A percentile compares a stretch with the other conserved stretches of the same genome.
Conservation (phyloP, 306 rosid genomes). For the Lablab purpureus region DNA sequence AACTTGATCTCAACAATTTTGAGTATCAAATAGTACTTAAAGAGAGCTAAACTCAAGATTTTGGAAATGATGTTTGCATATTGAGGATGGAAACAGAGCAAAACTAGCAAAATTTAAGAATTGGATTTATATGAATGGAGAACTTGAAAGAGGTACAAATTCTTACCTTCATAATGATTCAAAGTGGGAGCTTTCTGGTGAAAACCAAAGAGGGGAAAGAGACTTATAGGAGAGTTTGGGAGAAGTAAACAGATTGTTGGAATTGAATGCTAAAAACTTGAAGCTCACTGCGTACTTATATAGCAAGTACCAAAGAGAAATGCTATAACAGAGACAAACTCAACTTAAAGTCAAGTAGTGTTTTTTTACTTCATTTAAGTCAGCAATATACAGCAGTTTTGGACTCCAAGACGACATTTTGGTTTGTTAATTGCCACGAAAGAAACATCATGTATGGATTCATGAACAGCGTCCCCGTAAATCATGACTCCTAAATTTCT, state of each 20-base stretch:
- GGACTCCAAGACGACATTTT: slow-evolving; percentile 11
- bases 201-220: neutral
- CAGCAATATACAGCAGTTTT: slow-evolving; percentile 34
- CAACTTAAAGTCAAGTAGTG: slow-evolving; percentile 20
- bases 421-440: no score
- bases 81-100: slow-evolving; percentile 3
- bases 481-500: no score
- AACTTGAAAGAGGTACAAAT: neutral
- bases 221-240: neutral
- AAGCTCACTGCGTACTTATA: neutral
- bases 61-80: neutral
- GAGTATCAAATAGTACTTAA: neutral
- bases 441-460: no score
- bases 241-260: neutral
- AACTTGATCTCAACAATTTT: neutral
- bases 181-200: slow-evolving; percentile 1
- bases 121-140: neutral
- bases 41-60: neutral
- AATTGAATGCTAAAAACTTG: slow-evolving; percentile 21
- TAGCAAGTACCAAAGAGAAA: no score
- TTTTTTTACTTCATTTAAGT: slow-evolving; percentile 7
- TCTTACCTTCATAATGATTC: slow-evolving; percentile 50
- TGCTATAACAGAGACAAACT: slow-evolving; percentile 31
- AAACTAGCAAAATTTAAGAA: neutral
- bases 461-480: no score